Percentiles rank a stretch among this genome's conserved stretches.
phyloP scores from a whole-genome alignment of 257 asterid species.

The Ehretia macrophylla region DNA sequence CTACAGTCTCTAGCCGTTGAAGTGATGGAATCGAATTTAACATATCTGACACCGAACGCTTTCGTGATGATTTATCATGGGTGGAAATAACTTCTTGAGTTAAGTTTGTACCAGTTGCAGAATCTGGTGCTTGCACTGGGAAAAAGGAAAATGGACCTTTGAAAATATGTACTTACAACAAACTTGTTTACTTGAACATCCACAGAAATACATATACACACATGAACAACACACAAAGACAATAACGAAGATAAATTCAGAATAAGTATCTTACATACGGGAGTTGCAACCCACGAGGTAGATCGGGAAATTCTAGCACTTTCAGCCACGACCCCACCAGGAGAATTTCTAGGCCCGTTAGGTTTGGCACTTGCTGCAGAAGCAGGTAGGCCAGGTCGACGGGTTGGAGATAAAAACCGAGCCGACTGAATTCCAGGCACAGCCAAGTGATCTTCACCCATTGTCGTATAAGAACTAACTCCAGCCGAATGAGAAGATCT shows the following conservation, averaged over 20 bases:
- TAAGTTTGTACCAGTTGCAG: constrained; percentile 39
- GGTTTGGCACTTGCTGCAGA: constrained; percentile 37
- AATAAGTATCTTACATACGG: constrained; percentile 55
- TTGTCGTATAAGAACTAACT: constrained; percentile 43
- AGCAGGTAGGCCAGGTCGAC: constrained; percentile 33
- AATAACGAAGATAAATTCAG: neutral
- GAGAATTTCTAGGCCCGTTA: constrained; percentile 36
- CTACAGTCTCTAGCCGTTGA: constrained; percentile 38
- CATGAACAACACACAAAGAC: neutral
- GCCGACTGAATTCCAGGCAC: constrained; percentile 41
- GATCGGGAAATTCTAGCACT: constrained; percentile 43
- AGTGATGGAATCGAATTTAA: constrained; percentile 75
- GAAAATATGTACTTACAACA: neutral
- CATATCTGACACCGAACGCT: constrained; percentile 74
- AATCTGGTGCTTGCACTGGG: constrained; percentile 53
- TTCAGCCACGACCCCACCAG: constrained; percentile 40
- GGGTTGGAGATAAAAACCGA: constrained; percentile 41
- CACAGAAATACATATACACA: neutral
- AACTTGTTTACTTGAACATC: neutral
- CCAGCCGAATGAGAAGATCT: constrained; percentile 62
- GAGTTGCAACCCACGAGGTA: constrained; percentile 52
- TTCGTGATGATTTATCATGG: constrained; percentile 45
- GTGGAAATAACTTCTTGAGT: constrained; percentile 36
- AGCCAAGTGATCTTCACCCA: constrained; percentile 53
- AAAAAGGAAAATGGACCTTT: constrained; percentile 12